These are phyloP conservation scores for Ophiostoma fasciatum DNA, from an alignment of 2,329 filamentous ascomycete species.

Conservation along the genomic window DNA sequence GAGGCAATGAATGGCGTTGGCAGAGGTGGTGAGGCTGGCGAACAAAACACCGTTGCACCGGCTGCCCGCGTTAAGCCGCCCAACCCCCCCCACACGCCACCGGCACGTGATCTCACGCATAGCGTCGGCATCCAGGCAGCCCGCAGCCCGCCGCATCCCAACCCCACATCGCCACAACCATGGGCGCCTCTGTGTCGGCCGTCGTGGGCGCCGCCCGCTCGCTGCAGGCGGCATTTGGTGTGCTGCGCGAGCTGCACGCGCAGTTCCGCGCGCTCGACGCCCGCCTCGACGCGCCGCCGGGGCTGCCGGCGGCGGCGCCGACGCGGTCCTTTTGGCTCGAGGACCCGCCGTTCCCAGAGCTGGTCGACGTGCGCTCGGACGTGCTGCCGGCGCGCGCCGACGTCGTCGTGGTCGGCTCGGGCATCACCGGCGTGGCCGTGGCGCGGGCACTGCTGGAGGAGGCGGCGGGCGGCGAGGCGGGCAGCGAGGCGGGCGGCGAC, in stretches of 20 bases:
- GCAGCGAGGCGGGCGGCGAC: too few relatives aligned
- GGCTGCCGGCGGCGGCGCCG: constrained; percentile 1
- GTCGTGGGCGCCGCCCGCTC: background rate
- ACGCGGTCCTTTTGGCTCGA: constrained; percentile 7
- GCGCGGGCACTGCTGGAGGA: constrained; percentile 12
- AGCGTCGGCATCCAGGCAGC: too few relatives aligned
- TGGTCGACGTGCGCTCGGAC: constrained; percentile 15
- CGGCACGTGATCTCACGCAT: too few relatives aligned
- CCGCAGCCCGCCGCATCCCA: too few relatives aligned
- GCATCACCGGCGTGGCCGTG: constrained; percentile 32
- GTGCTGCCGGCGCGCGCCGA: constrained; percentile 26
- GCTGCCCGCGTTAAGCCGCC: too few relatives aligned
- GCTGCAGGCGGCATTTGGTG: background rate
- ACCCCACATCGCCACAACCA: too few relatives aligned
- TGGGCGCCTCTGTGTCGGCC: background rate
- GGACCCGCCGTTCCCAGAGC: constrained; percentile 7
- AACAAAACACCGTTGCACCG: too few relatives aligned
- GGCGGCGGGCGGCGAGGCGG: background rate
- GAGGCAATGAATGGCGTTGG: too few relatives aligned
- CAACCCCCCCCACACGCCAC: too few relatives aligned
- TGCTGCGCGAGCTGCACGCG: background rate
- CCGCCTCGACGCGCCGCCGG: background rate
- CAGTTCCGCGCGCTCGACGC: background rate
- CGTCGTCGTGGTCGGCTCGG: constrained; percentile 38
- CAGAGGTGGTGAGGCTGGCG: too few relatives aligned